Evolutionary conservation across 2,329 filamentous ascomycete species (phyloP).

Genomic region (Botrytis pseudocinerea): DNA sequence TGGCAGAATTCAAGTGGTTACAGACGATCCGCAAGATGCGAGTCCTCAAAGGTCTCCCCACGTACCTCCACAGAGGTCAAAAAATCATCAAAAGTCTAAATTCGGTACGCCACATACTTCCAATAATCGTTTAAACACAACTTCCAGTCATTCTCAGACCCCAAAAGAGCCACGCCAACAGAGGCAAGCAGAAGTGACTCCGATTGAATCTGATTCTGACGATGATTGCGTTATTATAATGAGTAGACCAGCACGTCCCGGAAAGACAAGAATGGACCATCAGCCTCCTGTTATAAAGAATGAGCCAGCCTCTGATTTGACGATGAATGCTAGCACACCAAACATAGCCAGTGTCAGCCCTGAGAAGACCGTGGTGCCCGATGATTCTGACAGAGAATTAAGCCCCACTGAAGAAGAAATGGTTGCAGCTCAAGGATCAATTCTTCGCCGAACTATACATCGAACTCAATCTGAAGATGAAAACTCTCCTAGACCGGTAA

Average conservation of each 20-base stretch:
- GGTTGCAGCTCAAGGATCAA: slow-evolving; percentile 14
- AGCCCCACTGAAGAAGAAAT: slow-evolving; percentile 18
- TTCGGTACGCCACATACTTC: not conserved
- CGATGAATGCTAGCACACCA: not conserved
- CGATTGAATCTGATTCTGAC: not conserved
- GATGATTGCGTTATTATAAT: slow-evolving; percentile 10
- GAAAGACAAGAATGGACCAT: not conserved
- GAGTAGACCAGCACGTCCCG: not conserved
- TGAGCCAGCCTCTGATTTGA: not conserved
- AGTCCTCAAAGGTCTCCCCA: not conserved
- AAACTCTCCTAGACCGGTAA: not conserved
- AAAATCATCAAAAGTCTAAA: not conserved
- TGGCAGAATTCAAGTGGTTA: not conserved
- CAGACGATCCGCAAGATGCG: not conserved
- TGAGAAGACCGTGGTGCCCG: not conserved
- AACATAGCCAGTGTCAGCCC: not conserved
- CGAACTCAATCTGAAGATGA: not conserved
- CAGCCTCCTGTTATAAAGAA: not conserved
- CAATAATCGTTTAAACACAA: not conserved
- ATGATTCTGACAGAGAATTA: not conserved
- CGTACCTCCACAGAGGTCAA: not conserved
- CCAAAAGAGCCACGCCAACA: not conserved
- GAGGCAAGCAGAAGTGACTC: not conserved
- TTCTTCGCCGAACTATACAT: not conserved
- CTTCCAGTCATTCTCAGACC: not conserved